Conservation (phyloP, 2,329 filamentous ascomycete species). For the Claviceps capensis region DNA sequence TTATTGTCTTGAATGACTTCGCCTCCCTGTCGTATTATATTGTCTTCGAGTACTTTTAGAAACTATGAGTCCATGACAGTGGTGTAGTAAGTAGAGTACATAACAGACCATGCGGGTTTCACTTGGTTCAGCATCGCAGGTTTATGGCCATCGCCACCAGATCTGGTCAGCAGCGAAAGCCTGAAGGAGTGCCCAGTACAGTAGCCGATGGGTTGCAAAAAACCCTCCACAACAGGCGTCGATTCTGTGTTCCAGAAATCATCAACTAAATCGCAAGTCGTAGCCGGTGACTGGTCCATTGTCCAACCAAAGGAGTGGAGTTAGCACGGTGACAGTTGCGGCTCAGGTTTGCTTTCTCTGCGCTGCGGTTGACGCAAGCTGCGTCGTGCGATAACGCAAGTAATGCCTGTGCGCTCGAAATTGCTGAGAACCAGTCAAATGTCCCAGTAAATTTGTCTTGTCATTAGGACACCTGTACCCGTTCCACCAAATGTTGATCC, state of each 20-base stretch:
- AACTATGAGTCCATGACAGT: too few species aligned
- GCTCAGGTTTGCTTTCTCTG: too few species aligned
- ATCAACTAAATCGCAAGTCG: background rate
- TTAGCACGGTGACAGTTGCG: background rate
- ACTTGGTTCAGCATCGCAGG: too few species aligned
- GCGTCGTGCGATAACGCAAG: background rate
- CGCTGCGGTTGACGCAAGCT: background rate
- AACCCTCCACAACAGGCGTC: background rate
- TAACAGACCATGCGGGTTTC: too few species aligned
- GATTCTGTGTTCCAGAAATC: background rate
- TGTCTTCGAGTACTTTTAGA: too few species aligned
- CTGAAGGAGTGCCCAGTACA: too few species aligned
- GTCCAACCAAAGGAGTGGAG: background rate
- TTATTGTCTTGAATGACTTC: too few species aligned
- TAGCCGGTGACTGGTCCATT: background rate
- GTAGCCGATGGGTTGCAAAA: background rate
- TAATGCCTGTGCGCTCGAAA: too few species aligned
- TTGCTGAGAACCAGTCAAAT: background rate
- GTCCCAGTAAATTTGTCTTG: constrained; percentile 16
- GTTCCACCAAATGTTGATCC: constrained; percentile 26
- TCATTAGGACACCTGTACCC: constrained; percentile 34
- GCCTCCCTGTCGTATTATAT: too few species aligned
- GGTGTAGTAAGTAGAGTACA: too few species aligned
- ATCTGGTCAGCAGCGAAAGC: too few species aligned
- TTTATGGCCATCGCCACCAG: too few species aligned